These are phyloP conservation scores for Ulmus americana DNA, from an alignment of 331 rosid genomes.

Conservation along the genomic window DNA sequence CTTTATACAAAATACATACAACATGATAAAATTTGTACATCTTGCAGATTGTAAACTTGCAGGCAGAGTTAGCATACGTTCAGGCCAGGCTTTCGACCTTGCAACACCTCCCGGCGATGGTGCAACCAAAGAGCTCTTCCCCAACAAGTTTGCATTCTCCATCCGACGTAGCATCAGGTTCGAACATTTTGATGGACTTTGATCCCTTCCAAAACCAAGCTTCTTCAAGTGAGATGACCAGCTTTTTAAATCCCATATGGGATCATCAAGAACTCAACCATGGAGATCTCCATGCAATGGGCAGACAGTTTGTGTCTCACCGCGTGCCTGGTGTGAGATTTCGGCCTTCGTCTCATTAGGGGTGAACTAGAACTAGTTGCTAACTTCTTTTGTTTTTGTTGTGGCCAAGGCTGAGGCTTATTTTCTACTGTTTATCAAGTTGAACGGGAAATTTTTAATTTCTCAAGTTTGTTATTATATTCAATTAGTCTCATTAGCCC, in stretches of 20 bases:
- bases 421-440: not conserved
- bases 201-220: slow-evolving; percentile 37
- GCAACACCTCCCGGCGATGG: slow-evolving; percentile 29
- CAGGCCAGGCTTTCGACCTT: slow-evolving; percentile 66
- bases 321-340: slow-evolving; percentile 56
- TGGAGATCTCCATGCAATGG: slow-evolving; percentile 37
- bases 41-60: slow-evolving; percentile 66
- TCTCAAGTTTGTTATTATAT: too few species aligned
- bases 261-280: slow-evolving; percentile 10
- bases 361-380: too few species aligned
- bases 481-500: too few species aligned
- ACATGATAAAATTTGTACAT: not conserved
- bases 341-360: slow-evolving; percentile 38
- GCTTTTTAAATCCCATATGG: slow-evolving; percentile 18
- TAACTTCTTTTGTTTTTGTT: too few species aligned
- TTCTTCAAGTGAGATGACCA: slow-evolving; percentile 24
- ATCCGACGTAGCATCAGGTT: slow-evolving; percentile 17
- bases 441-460: not conserved
- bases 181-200: slow-evolving; percentile 29
- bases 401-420: not conserved
- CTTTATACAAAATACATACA: too few species aligned
- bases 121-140: slow-evolving; percentile 22
- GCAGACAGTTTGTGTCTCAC: slow-evolving; percentile 52
- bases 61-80: slow-evolving; percentile 70
- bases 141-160: slow-evolving; percentile 25